phyloP scores from a whole-genome alignment of 2,329 filamentous ascomycete genomes.

The Colletotrichum ledebouriae region DNA sequence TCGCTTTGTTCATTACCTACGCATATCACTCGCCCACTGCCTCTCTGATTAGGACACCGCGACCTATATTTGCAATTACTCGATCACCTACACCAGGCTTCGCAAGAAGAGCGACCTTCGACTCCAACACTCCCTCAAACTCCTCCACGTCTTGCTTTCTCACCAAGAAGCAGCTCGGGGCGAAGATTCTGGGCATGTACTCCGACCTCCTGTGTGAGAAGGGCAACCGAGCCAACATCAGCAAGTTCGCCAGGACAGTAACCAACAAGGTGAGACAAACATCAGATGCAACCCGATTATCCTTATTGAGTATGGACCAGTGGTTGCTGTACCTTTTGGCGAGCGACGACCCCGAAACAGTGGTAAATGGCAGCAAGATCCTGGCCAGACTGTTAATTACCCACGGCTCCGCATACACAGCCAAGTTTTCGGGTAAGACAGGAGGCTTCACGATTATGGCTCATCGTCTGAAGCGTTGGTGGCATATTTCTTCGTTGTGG shows the following conservation, averaged over 20 bases:
- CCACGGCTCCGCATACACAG: conserved; percentile 84
- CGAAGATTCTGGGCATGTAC: conserved; percentile 82
- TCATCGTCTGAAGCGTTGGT: conserved; percentile 85
- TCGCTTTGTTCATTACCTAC: conserved; percentile 95
- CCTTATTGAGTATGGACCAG: conserved; percentile 57
- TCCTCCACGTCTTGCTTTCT: conserved; percentile 56
- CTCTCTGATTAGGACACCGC: conserved; percentile 66
- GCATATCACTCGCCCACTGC: conserved; percentile 76
- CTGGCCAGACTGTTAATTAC: conserved; percentile 85
- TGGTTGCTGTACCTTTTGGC: conserved; percentile 94
- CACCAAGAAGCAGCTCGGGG: conserved; percentile 79
- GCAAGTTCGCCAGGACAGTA: conserved; percentile 92
- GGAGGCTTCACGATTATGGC: conserved; percentile 91
- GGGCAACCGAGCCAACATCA: conserved; percentile 76
- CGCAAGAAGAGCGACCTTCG: conserved; percentile 54
- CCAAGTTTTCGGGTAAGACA: conserved; percentile 86
- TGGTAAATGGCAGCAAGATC: conserved; percentile 85
- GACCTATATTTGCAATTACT: conserved; percentile 55
- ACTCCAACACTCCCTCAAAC: conserved; percentile 47
- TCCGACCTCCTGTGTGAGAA: conserved; percentile 82
- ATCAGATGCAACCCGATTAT: conserved; percentile 40
- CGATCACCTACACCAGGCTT: conserved; percentile 58
- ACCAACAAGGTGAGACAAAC: conserved; percentile 83
- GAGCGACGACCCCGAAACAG: conserved; percentile 86
- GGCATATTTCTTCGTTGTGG: conserved; percentile 89